Base-by-base conservation (phyloP, 2,329 filamentous ascomycete genomes). In the Colletotrichum sp. region DNA sequence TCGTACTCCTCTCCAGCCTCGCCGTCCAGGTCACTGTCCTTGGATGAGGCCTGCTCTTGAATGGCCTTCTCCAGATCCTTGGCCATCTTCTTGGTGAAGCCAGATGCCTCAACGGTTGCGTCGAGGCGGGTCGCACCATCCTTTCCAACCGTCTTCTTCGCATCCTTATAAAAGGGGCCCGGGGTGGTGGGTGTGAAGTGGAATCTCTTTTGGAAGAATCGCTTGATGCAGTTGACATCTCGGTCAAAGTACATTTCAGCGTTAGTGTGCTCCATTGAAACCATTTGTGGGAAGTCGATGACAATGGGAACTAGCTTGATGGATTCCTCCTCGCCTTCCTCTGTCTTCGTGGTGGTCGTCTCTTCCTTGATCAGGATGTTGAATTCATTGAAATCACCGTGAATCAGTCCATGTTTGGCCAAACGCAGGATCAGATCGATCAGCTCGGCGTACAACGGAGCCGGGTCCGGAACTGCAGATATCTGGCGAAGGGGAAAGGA, bases 311-410 rank as follows among this genome's bases (percentile, higher is more conserved):
- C 92, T 30, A 98, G 87, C 39, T 84, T 89, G 70, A 94, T 78
- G 0, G 82, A 75, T 80, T 88, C 86, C 57, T 83, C 78, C 80
- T 88, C 82, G 8, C 88, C 85, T 7, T 85, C 84, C 26, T 85
- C 85, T 18, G 80, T 83, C 80, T 39, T 82, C 59, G 52, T 61
- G 10, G 79, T 82, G 5, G 80, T 79, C 70, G 83, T 87, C 71
- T 89, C 92, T 83, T 99, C 96, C 82, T 97, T 95, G 83, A 99
- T 93, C 39, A 99, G 88, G 78, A 99, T 96, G 84, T 99, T 99
- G 90, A 99, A 99, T 85, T 99, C 98, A 87, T 99, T 99, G 88
- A 98, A 99, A 83, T 99, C 97, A 77, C 97, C 97, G 83, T 99
- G 97, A 77, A 99, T 99, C 64, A 99, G 88, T 8, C 97, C 97